Evolutionary conservation across 1,284 basidiomycete species (phyloP).

Genomic region (Tetrapyrgos nigripes): DNA sequence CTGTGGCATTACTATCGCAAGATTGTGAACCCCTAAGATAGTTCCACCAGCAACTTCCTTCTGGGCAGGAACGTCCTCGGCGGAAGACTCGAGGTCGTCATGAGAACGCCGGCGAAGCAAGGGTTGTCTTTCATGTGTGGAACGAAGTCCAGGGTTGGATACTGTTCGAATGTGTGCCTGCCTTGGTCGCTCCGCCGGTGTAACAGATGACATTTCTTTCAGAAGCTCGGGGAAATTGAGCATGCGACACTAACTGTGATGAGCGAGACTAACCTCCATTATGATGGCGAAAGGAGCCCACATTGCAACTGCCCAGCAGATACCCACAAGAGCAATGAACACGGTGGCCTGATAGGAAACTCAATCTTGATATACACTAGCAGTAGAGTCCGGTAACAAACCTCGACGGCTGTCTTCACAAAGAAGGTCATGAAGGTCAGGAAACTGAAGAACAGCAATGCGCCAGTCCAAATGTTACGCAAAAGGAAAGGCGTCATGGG

Average conservation of each 20-base stretch:
- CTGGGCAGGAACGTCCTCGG: slow-evolving; percentile 46
- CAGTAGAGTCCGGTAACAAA: slow-evolving; percentile 27
- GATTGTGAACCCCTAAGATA: slow-evolving; percentile 93
- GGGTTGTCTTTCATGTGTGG: slow-evolving; percentile 60
- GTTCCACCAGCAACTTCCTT: slow-evolving; percentile 88
- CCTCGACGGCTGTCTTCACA: slow-evolving; percentile 77
- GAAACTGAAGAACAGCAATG: slow-evolving; percentile 78
- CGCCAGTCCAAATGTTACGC: slow-evolving; percentile 91
- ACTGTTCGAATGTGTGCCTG: slow-evolving; percentile 18
- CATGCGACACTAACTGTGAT: not conserved
- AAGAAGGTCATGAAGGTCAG: slow-evolving; percentile 87
- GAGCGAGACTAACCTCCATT: slow-evolving; percentile 74
- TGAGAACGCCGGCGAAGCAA: slow-evolving; percentile 75
- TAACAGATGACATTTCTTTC: slow-evolving; percentile 73
- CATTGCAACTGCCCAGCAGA: slow-evolving; percentile 95
- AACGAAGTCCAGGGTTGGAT: slow-evolving; percentile 20
- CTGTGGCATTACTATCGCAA: slow-evolving; percentile 93
- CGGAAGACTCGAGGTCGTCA: slow-evolving; percentile 51
- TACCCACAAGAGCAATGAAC: slow-evolving; percentile 85
- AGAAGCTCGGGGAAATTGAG: slow-evolving; percentile 60
- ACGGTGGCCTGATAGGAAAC: slow-evolving; percentile 64
- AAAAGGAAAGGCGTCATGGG: slow-evolving; percentile 89
- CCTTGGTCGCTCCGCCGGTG: slow-evolving; percentile 11
- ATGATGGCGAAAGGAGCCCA: slow-evolving; percentile 94
- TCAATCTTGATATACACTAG: slow-evolving; percentile 7